Conservation (phyloP, 1,284 basidiomycete species). For the Psilocybe mexicana region DNA sequence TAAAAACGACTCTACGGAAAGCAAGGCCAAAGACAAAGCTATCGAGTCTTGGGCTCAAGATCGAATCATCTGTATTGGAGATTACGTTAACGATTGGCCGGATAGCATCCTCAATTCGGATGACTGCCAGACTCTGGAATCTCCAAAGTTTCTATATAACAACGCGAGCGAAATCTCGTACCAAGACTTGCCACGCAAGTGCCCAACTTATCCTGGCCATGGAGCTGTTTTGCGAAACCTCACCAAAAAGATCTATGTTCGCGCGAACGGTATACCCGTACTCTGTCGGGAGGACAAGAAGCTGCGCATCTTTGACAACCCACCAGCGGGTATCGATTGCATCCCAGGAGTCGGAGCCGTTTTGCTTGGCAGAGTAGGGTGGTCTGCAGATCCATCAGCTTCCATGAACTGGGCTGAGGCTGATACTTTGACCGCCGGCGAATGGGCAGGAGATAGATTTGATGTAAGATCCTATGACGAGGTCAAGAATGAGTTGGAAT, state of each 20-base stretch:
- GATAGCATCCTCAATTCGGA: background rate
- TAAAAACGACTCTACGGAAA: background rate
- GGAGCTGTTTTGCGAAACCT: constrained; percentile 20
- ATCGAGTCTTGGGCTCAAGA: constrained; percentile 15
- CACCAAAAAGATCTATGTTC: constrained; percentile 20
- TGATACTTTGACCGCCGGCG: constrained; percentile 3
- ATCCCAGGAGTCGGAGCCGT: constrained; percentile 10
- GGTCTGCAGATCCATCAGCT: constrained; percentile 12
- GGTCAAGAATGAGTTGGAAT: background rate
- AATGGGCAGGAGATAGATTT: constrained; percentile 20
- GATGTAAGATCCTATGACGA: constrained; percentile 16
- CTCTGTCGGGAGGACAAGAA: background rate
- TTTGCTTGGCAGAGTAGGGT: constrained; percentile 12
- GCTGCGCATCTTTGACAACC: background rate
- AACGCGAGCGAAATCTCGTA: background rate
- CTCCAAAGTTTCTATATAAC: background rate
- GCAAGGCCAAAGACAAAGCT: background rate
- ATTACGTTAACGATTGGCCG: constrained; percentile 15
- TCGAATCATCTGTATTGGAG: constrained; percentile 17
- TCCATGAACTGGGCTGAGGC: background rate
- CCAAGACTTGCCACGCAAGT: background rate
- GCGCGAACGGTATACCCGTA: constrained; percentile 8
- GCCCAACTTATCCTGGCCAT: background rate
- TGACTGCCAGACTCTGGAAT: background rate
- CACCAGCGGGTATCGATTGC: background rate